Evolutionary conservation across 352 stramenopile species (phyloP).

Genomic region (Phytophthora brassicae): DNA sequence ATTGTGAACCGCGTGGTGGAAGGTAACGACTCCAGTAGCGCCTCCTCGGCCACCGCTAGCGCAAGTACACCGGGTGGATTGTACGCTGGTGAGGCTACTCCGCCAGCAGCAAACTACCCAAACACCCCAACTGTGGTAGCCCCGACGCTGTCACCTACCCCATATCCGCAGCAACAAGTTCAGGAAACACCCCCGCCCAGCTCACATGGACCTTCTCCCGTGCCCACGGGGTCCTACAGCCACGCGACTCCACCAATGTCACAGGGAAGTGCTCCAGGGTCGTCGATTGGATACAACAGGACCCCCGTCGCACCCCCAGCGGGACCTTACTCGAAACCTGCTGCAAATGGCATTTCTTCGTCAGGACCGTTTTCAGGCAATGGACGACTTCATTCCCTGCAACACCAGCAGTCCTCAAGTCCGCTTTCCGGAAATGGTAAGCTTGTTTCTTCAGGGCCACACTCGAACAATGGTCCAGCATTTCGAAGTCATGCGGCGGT

Average conservation of each 20-base stretch:
- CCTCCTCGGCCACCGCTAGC: slow-evolving; percentile 5
- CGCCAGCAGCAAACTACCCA: slow-evolving; percentile 32
- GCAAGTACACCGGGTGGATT: slow-evolving; percentile 24
- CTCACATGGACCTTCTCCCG: slow-evolving; percentile 17
- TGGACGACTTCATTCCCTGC: slow-evolving; percentile 16
- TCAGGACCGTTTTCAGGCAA: slow-evolving; percentile 32
- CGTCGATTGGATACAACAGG: slow-evolving; percentile 28
- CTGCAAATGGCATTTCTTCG: slow-evolving; percentile 8
- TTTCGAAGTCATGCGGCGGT: slow-evolving; percentile 13
- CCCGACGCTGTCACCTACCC: slow-evolving; percentile 13
- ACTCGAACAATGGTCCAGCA: slow-evolving; percentile 22
- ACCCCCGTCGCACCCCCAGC: slow-evolving; percentile 13
- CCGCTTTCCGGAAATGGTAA: slow-evolving; percentile 33
- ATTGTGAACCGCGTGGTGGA: slow-evolving; percentile 87
- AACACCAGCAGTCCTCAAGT: slow-evolving; percentile 27
- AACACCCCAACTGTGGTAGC: slow-evolving; percentile 18
- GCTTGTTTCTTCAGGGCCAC: slow-evolving; percentile 12
- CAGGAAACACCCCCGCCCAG: slow-evolving; percentile 29
- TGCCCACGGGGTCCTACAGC: slow-evolving; percentile 18
- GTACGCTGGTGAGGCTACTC: slow-evolving; percentile 34
- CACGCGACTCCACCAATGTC: slow-evolving; percentile 34
- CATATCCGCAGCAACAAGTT: slow-evolving; percentile 21
- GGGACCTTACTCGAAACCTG: slow-evolving; percentile 12
- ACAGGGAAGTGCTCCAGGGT: slow-evolving; percentile 27
- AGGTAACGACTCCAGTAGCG: slow-evolving; percentile 50